Evolutionary conservation across 306 rosid genomes (phyloP), one percentile per base, ranked within the genome.

Genomic region (Pyrus betulifolia): DNA sequence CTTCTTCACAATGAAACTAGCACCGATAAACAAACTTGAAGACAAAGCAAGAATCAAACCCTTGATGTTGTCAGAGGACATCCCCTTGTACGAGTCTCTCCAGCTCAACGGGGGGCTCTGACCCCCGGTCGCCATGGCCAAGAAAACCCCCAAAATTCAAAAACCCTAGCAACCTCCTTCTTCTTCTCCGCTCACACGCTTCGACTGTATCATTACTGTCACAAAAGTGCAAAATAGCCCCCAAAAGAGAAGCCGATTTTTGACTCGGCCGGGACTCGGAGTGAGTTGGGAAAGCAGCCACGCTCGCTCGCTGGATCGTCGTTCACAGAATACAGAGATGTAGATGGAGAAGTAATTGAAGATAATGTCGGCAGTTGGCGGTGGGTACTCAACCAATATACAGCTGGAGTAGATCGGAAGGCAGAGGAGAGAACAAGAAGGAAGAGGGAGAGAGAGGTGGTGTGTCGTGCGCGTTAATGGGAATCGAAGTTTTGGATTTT

Each of bases 1-100:
- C 76, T 93, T 93, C 71, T 93, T 93, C 35, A 93, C 97, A 75
- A 93, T 93, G 86, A 93, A 93, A 69, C 97, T 91, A 35, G 92
- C 95, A 22, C 98, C 98, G 55, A 93, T 93, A 72, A 93, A 93
- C 63, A 93, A 75, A 81, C 98, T 93, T 0, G 98, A 93, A 1
- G 98, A 93, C 22, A 93, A 89, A 75, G 89, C 98, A 38, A 93
- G 94, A 60, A 84, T 74, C 35, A 93, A 75, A 52, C 98, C 98
- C 61, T 91, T 93, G 5, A 93, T 42, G 63, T 93, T 93, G 25
- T 91, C 98, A 40, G 93, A 79, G 72, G 98, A 91, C 96, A 93
- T 90, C 6, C 94, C 98, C 80, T 80, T 84, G 60, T 80, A 80
- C 8, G 84, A 49, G 58, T 75, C 93, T 52, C 93, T 86, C 92